Conservation (phyloP, 2,329 filamentous ascomycete genomes). For the Pseudogymnoascus sp. region DNA sequence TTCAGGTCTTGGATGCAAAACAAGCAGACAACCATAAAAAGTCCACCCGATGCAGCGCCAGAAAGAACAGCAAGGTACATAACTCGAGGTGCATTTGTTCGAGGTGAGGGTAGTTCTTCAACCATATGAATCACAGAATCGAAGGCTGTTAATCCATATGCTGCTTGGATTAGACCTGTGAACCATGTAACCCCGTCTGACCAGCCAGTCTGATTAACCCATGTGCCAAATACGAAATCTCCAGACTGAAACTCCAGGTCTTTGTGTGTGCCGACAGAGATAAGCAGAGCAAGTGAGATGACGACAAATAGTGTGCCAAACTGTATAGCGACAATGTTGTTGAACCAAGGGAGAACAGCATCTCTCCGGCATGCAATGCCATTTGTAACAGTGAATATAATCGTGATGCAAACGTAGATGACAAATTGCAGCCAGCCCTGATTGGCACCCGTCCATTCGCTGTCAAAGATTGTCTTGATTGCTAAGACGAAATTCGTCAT, state of each 20-base stretch:
- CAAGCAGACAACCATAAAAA: constrained; percentile 46
- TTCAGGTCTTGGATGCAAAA: constrained; percentile 44
- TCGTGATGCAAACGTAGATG: constrained; percentile 45
- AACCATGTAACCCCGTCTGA: constrained; percentile 50
- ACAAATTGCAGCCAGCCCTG: constrained; percentile 48
- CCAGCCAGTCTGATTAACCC: constrained; percentile 48
- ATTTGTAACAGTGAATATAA: constrained; percentile 43
- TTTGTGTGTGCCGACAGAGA: constrained; percentile 41
- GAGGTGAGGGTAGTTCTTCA: constrained; percentile 47
- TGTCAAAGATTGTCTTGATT: constrained; percentile 48
- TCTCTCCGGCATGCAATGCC: constrained; percentile 44
- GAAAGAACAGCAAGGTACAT: constrained; percentile 46
- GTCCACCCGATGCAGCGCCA: constrained; percentile 42
- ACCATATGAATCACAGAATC: constrained; percentile 53
- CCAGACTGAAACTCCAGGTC: constrained; percentile 41
- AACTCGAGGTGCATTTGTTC: constrained; percentile 42
- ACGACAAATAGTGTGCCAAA: constrained; percentile 47
- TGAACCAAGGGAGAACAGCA: constrained; percentile 43
- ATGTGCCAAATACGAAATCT: constrained; percentile 45
- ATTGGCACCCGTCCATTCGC: constrained; percentile 37
- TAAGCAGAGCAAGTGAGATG: constrained; percentile 44
- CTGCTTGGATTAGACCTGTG: constrained; percentile 48
- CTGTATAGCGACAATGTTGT: constrained; percentile 48
- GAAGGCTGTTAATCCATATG: constrained; percentile 50
- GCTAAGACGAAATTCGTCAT: constrained; percentile 51